phyloP scores from a whole-genome alignment of 139 green algal species.

The Tetradesmus lagerheimii region DNA sequence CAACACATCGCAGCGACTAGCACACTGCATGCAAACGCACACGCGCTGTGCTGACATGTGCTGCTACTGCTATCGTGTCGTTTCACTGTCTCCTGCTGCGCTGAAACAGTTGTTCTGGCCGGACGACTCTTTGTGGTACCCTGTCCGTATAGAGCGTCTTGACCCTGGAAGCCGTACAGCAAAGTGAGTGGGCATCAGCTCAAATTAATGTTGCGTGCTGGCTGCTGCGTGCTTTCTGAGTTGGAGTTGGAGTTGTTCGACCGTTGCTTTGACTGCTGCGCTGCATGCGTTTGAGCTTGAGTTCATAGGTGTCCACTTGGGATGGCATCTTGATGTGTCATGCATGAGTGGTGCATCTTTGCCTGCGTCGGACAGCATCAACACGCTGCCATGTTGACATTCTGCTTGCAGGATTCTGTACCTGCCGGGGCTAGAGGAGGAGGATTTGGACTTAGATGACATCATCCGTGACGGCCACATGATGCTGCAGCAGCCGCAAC shows the following conservation, averaged over 20 bases:
- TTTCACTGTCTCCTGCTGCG: neutral
- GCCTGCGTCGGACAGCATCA: too few species aligned
- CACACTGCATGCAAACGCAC: neutral
- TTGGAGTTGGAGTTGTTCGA: too few species aligned
- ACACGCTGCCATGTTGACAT: neutral
- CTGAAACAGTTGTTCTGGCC: constrained; percentile 88
- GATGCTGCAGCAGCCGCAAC: constrained; percentile 63
- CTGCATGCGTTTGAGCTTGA: too few species aligned
- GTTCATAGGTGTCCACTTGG: too few species aligned
- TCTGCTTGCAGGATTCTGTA: constrained; percentile 63
- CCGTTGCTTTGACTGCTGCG: too few species aligned
- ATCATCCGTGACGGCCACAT: constrained; percentile 89
- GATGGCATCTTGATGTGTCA: too few species aligned
- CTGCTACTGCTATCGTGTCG: too few species aligned
- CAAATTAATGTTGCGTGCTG: too few species aligned
- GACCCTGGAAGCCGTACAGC: constrained; percentile 75
- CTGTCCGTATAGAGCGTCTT: constrained; percentile 82
- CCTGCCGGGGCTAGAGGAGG: constrained; percentile 76
- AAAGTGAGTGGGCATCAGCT: constrained; percentile 70
- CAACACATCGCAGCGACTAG: too few species aligned
- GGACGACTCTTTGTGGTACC: constrained; percentile 91
- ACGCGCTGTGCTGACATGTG: neutral
- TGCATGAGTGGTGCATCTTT: too few species aligned
- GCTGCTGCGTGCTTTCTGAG: too few species aligned
- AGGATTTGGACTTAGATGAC: constrained; percentile 88